These are phyloP conservation scores for Phytophthora cajani DNA, from an alignment of 352 stramenopile species.

Conservation along the genomic window DNA sequence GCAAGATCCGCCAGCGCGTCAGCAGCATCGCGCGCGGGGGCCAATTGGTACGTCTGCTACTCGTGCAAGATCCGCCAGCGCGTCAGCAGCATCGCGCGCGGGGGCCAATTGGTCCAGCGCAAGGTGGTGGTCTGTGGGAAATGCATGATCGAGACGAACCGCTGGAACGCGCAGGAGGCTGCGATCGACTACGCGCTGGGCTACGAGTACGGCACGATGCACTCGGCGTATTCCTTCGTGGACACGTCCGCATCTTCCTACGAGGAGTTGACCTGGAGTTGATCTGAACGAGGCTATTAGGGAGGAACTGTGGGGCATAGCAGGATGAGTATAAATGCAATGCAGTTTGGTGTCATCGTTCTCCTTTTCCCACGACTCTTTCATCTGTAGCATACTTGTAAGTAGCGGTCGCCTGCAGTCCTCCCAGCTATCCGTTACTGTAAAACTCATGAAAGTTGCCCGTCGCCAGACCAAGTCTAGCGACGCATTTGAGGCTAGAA, in stretches of 20 bases:
- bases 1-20: constrained; percentile 47
- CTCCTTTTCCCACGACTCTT: not conserved
- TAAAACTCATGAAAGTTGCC: too few relatives aligned
- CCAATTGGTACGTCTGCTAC: constrained; percentile 40
- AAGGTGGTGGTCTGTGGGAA: constrained; percentile 45
- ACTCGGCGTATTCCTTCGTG: constrained; percentile 18
- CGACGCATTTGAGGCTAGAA: too few relatives aligned
- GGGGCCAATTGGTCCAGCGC: constrained; percentile 37
- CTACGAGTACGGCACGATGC: constrained; percentile 14
- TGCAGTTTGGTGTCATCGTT: not conserved
- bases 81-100: constrained; percentile 43
- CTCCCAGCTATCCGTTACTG: too few relatives aligned
- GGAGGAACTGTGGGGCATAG: not conserved
- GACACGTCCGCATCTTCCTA: constrained; percentile 29
- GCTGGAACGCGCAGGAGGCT: constrained; percentile 36
- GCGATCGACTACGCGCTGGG: constrained; percentile 28
- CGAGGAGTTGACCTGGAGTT: constrained; percentile 4
- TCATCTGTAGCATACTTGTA: too few relatives aligned
- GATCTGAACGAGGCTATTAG: not conserved
- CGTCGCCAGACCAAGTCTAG: too few relatives aligned
- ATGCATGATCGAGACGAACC: constrained; percentile 44
- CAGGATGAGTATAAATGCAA: constrained; percentile 4
- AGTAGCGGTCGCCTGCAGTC: too few relatives aligned
- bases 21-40: constrained; percentile 43
- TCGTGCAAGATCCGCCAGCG: constrained; percentile 49